Conservation (phyloP, 305 asterid species). For the Solanum hybrid region DNA sequence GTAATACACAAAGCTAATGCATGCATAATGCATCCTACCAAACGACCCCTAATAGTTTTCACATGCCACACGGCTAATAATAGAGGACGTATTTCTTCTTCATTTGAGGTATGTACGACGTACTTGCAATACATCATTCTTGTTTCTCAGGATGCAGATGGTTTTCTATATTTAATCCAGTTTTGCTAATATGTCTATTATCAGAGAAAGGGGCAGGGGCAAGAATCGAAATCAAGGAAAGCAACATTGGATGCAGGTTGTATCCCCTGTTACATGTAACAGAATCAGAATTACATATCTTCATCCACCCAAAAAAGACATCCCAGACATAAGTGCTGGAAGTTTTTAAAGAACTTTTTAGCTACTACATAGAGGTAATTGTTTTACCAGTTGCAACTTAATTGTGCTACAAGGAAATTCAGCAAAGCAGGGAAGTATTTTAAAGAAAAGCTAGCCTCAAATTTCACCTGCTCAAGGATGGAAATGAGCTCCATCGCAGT, state of each 20-base stretch:
- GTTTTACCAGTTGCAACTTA: background rate
- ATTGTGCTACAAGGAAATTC: background rate
- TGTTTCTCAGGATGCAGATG: background rate
- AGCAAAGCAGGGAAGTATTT: background rate
- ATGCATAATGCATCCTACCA: background rate
- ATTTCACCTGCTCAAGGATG: constrained; percentile 86
- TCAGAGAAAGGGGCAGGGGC: background rate
- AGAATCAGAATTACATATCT: background rate
- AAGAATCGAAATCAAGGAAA: background rate
- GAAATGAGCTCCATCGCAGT: constrained; percentile 92
- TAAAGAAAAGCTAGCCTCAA: constrained; percentile 7
- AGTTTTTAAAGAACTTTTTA: background rate
- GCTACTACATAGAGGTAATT: background rate
- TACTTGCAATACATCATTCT: background rate
- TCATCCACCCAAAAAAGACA: background rate
- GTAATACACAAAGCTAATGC: background rate
- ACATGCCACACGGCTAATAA: background rate
- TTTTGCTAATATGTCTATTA: background rate
- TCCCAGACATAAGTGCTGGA: background rate
- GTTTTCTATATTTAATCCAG: background rate
- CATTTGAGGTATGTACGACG: background rate
- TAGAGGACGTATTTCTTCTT: background rate
- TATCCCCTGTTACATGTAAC: background rate
- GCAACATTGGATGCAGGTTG: background rate
- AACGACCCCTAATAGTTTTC: background rate